These are phyloP conservation scores for Hordeum marinum DNA, from an alignment of 176 grass and related monocot species.

Conservation along the genomic window DNA sequence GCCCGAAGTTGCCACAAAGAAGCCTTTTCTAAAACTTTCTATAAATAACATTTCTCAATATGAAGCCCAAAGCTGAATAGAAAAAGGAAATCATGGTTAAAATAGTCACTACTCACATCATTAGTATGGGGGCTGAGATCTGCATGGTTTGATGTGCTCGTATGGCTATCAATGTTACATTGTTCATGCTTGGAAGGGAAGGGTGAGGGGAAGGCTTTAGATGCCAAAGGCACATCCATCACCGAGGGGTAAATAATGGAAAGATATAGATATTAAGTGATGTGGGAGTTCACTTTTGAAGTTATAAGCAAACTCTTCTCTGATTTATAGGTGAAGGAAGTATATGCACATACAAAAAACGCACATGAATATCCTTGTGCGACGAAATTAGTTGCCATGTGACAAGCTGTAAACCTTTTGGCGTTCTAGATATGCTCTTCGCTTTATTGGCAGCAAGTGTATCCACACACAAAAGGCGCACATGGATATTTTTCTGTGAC, in stretches of 20 bases:
- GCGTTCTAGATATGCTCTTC: not conserved
- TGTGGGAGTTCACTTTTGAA: not conserved
- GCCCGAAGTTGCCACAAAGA: not conserved
- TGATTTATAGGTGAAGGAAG: constrained; percentile 10
- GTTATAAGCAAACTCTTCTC: not conserved
- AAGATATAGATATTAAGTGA: not conserved
- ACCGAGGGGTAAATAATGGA: not conserved
- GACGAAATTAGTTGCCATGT: not conserved
- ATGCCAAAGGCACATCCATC: constrained; percentile 43
- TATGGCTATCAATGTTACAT: not conserved
- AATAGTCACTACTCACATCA: not conserved
- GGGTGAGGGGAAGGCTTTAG: constrained; percentile 15
- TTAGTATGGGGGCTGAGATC: not conserved
- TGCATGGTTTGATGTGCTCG: not conserved
- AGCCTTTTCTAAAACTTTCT: not conserved
- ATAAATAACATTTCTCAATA: not conserved
- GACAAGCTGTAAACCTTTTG: not conserved
- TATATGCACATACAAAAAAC: not conserved
- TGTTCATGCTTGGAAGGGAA: constrained; percentile 1
- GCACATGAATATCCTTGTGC: not conserved
- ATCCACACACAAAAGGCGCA: not conserved
- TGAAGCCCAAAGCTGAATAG: not conserved
- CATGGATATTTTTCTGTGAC: not conserved
- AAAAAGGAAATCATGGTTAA: not conserved
- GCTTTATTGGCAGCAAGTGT: not conserved